Evolutionary conservation across 192 early-diverging fungal species (phyloP), one percentile per base, ranked within the genome.

Genomic region (Jimgerdemannia flammicorona): DNA sequence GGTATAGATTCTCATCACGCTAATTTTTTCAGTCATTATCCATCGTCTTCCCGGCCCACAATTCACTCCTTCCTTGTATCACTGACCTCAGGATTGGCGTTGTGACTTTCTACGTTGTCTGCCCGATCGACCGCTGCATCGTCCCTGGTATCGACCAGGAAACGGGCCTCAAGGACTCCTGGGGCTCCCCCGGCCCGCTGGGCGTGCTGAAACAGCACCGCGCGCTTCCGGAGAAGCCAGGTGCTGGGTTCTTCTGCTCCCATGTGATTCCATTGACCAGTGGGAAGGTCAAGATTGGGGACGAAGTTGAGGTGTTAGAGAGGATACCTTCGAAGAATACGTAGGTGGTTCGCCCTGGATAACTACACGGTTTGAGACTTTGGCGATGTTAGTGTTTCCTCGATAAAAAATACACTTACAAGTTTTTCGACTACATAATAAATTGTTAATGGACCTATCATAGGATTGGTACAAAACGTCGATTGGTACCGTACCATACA

Each of bases 131-230:
- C 1, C 66, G 81, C 40, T 82, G 81, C n/a, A 19, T 65, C 68
- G 77, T 82, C 29, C 74, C 81, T 1, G 71, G 81, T 44, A 77
- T 82, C 43, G 69, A 82, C 72, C 81, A 82, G 67, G 81, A 82
- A 18, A 79, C 77, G 1, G 81, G 74, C 8, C 17, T 71, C 43
- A 82, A 79, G 66, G 81, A 79, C 44, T 66, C 8, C 0, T 79
- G 77, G 77, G 72, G 72, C 65, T 67, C 67, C 10, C 70, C 66
- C 42, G 71, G 74, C 4, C 70, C 72, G 3, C 49, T 65, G 0
- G 66, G 72, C 0, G 72, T 79, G 41, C 54, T 82, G 0, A 69
- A 42, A n/a, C 44, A 68, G 41, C 63, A 63, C 4, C 73, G 77
- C 18, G 11, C 14, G 42, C 78, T 82, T 66, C 18, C 59, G 3